Evolutionary conservation across 495 filamentous ascomycete species (phyloP).

Genomic region (Penicillium parvum): DNA sequence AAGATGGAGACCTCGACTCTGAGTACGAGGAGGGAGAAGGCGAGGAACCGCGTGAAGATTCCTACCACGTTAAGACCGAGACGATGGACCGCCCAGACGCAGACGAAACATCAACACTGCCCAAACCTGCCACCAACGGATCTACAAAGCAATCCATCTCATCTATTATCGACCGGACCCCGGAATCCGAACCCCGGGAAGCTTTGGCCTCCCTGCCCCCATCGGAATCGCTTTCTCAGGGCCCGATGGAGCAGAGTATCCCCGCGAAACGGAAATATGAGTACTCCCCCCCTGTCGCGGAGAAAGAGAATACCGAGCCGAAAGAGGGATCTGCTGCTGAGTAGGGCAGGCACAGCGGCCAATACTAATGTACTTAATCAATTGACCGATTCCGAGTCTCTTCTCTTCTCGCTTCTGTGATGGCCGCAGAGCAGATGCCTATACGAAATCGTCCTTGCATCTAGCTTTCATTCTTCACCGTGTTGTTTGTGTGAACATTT

Average conservation of each 20-base stretch:
- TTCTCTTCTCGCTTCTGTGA: too few relatives aligned
- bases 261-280: conserved; percentile 29
- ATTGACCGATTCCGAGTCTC: too few relatives aligned
- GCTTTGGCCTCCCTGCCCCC: conserved; percentile 17
- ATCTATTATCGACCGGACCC: conserved; percentile 42
- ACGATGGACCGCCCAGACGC: conserved; percentile 20
- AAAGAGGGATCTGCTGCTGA: conserved; percentile 17
- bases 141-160: conserved; percentile 45
- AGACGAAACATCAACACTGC: conserved; percentile 13
- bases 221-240: conserved; percentile 19
- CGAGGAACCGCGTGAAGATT: conserved; percentile 14
- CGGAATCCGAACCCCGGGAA: conserved; percentile 27
- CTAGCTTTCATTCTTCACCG: too few relatives aligned
- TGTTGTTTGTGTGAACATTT: neutral
- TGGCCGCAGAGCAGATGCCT: neutral
- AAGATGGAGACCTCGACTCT: conserved; percentile 36
- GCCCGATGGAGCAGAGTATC: conserved; percentile 18
- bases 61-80: conserved; percentile 32
- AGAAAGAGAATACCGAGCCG: conserved; percentile 29
- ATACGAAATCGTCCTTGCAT: neutral
- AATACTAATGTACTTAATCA: too few relatives aligned
- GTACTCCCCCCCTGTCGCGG: conserved; percentile 20
- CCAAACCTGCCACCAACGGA: conserved; percentile 21
- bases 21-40: conserved; percentile 31
- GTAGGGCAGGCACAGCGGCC: too few relatives aligned